Conservation (phyloP, 228 moss, liverwort and hornwort species). For the Sphagnum magellanicum region DNA sequence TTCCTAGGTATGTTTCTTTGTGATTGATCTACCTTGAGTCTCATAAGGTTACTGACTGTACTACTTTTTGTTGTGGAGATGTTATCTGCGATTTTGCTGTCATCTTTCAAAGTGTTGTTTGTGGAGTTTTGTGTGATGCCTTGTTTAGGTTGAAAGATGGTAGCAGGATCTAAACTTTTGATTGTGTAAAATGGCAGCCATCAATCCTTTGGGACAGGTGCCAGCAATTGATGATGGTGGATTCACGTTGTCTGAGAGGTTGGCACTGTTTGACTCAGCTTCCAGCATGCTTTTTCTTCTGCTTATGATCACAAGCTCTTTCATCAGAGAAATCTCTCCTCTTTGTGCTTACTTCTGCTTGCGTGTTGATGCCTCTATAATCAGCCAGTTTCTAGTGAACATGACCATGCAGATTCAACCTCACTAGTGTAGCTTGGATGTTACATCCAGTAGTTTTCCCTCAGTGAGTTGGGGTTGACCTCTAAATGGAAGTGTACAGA, state of each 20-base stretch:
- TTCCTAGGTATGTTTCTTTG: conserved; percentile 21
- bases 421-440: no score
- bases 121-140: background rate
- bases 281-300: background rate
- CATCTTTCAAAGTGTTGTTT: background rate
- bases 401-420: no score
- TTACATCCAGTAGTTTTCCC: no score
- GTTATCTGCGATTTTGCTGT: background rate
- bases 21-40: background rate
- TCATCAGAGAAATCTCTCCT: background rate
- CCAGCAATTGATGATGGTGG: conserved; percentile 64
- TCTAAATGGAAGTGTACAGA: no score
- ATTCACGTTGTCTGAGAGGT: conserved; percentile 75
- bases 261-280: background rate
- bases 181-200: conserved; percentile 27
- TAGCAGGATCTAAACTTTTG: background rate
- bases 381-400: no score
- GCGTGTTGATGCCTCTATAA: background rate
- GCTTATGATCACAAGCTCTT: background rate
- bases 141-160: background rate
- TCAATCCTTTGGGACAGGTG: conserved; percentile 59
- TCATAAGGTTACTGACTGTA: no score
- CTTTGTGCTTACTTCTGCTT: background rate
- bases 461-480: no score
- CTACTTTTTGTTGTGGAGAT: background rate